Conservation (phyloP, 768 basidiomycete genomes). For the Leccinum obscurum region DNA sequence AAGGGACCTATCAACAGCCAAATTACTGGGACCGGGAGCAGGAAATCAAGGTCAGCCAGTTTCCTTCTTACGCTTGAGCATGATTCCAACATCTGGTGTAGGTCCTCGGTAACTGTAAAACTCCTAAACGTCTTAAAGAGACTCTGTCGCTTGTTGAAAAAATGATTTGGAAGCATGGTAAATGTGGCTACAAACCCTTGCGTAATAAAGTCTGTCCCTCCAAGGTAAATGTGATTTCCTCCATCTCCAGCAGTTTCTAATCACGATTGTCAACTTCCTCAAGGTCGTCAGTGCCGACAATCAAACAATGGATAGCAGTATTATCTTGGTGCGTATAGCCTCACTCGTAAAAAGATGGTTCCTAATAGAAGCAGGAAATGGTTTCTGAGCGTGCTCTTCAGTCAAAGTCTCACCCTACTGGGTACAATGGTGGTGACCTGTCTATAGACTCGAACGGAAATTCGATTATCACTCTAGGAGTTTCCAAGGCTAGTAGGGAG, state of each 20-base stretch:
- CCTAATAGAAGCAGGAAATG: constrained; percentile 53
- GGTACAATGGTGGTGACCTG: constrained; percentile 32
- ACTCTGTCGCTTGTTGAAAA: constrained; percentile 55
- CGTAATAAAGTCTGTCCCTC: constrained; percentile 71
- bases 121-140: constrained; percentile 69
- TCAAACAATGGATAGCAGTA: constrained; percentile 52
- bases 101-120: constrained; percentile 54
- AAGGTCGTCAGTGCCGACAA: constrained; percentile 43
- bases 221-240: constrained; percentile 47
- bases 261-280: neutral
- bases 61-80: neutral
- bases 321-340: constrained; percentile 54
- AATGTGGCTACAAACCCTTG: constrained; percentile 66
- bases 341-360: neutral
- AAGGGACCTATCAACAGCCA: constrained; percentile 38
- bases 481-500: constrained; percentile 45
- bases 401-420: constrained; percentile 51
- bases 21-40: constrained; percentile 62
- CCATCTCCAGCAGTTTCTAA: neutral
- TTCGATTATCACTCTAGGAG: constrained; percentile 44
- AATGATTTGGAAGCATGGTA: constrained; percentile 64
- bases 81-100: constrained; percentile 11
- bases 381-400: constrained; percentile 68
- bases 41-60: constrained; percentile 61
- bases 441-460: constrained; percentile 57